Evolutionary conservation across 164 flowering plant species (phyloP).

Genomic region (Taxillus chinensis): DNA sequence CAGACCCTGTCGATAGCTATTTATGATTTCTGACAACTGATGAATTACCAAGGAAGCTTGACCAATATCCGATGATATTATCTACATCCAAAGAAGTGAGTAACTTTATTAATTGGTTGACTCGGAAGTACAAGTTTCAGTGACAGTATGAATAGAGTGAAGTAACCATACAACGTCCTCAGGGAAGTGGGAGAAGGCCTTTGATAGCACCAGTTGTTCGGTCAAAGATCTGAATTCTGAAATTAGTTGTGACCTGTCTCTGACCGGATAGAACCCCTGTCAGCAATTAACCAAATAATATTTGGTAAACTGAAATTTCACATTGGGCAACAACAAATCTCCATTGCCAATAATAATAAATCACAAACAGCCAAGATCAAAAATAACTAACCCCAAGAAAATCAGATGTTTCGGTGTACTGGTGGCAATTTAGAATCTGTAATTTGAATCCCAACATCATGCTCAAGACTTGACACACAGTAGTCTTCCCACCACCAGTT

Average conservation of each 20-base stretch:
- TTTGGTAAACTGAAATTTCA: neutral
- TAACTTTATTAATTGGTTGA: too few species aligned
- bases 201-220: slow-evolving; percentile 36
- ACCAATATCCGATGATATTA: slow-evolving; percentile 53
- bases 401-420: slow-evolving; percentile 92
- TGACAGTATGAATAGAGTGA: neutral
- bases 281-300: slow-evolving; percentile 5
- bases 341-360: neutral
- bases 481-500: slow-evolving; percentile 98
- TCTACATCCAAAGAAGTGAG: slow-evolving; percentile 31
- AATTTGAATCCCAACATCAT: slow-evolving; percentile 33
- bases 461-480: slow-evolving; percentile 82
- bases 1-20: slow-evolving; percentile 25
- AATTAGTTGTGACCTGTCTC: slow-evolving; percentile 60
- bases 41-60: slow-evolving; percentile 49
- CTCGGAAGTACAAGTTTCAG: too few species aligned
- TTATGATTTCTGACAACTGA: slow-evolving; percentile 26
- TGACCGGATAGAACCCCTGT: slow-evolving; percentile 86
- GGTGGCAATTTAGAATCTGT: slow-evolving; percentile 88
- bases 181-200: slow-evolving; percentile 30
- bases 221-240: slow-evolving; percentile 35
- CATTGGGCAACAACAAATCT: neutral
- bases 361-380: neutral
- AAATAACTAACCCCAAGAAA: slow-evolving; percentile 73
- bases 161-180: slow-evolving; percentile 32